Evolutionary conservation across 352 stramenopile species (phyloP).

Genomic region (Globisporangium carolinianum): DNA sequence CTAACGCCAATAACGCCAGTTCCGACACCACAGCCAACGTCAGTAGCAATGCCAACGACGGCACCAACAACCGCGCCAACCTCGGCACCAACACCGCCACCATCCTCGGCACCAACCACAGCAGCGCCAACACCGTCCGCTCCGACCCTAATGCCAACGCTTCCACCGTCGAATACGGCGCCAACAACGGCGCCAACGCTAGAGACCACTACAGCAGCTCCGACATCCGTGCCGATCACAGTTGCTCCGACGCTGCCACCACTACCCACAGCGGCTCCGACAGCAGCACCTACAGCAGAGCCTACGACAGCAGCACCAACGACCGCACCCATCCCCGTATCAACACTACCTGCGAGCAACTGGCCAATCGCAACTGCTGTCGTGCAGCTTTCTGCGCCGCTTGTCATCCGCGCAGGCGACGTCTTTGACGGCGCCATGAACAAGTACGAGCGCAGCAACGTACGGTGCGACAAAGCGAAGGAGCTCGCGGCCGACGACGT

Average conservation of each 20-base stretch:
- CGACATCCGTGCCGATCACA: not conserved
- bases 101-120: conserved; percentile 7
- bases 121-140: conserved; percentile 2
- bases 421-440: conserved; percentile 61
- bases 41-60: not conserved
- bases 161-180: conserved; percentile 6
- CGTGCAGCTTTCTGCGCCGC: conserved; percentile 22
- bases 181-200: conserved; percentile 3
- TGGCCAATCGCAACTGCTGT: conserved; percentile 41
- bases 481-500: conserved; percentile 31
- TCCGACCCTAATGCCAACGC: not conserved
- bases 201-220: not conserved
- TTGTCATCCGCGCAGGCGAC: conserved; percentile 21
- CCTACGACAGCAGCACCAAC: conserved; percentile 7
- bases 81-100: conserved; percentile 3
- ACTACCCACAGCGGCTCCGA: conserved; percentile 7
- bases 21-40: too few species aligned
- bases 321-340: not conserved
- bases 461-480: conserved; percentile 26
- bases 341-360: conserved; percentile 16
- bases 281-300: conserved; percentile 5
- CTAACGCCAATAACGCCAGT: too few species aligned
- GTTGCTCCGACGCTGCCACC: not conserved
- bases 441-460: conserved; percentile 46
- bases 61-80: conserved; percentile 10